Evolutionary conservation across 108 stramenopile species (phyloP).

Genomic region (Fistulifera pelliculosa): DNA sequence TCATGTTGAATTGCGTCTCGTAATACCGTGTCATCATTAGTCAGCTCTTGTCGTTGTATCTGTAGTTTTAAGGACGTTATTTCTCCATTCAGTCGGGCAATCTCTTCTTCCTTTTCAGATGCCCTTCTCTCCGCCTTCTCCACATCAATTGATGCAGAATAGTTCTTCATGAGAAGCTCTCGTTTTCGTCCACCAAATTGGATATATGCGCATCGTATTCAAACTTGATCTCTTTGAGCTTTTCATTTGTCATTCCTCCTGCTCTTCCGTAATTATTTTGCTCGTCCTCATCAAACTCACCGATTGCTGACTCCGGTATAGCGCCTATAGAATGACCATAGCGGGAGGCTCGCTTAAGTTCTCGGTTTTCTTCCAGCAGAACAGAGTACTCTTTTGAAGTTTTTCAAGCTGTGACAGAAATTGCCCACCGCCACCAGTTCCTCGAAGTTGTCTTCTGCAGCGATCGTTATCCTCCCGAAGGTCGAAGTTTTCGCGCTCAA

Average conservation of each 20-base stretch:
- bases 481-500: constrained; percentile 50
- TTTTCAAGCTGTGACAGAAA: constrained; percentile 55
- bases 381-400: constrained; percentile 62
- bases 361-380: constrained; percentile 59
- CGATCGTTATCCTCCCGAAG: constrained; percentile 70
- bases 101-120: constrained; percentile 65
- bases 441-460: constrained; percentile 73
- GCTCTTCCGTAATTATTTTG: constrained; percentile 15
- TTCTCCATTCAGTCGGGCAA: constrained; percentile 45
- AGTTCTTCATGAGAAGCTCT: constrained; percentile 73
- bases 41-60: not conserved
- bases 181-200: constrained; percentile 63
- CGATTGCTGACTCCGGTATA: constrained; percentile 6
- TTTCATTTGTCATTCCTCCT: constrained; percentile 24
- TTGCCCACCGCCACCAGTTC: constrained; percentile 47
- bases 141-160: constrained; percentile 56
- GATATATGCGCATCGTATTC: constrained; percentile 73
- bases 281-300: constrained; percentile 7
- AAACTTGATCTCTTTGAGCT: constrained; percentile 45
- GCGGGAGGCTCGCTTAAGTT: constrained; percentile 35
- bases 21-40: not conserved
- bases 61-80: constrained; percentile 6
- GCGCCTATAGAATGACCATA: constrained; percentile 3
- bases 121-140: constrained; percentile 66
- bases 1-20: no score